Base-by-base conservation (phyloP, 2,329 filamentous ascomycete species). In the Aspergillus intermedius region DNA sequence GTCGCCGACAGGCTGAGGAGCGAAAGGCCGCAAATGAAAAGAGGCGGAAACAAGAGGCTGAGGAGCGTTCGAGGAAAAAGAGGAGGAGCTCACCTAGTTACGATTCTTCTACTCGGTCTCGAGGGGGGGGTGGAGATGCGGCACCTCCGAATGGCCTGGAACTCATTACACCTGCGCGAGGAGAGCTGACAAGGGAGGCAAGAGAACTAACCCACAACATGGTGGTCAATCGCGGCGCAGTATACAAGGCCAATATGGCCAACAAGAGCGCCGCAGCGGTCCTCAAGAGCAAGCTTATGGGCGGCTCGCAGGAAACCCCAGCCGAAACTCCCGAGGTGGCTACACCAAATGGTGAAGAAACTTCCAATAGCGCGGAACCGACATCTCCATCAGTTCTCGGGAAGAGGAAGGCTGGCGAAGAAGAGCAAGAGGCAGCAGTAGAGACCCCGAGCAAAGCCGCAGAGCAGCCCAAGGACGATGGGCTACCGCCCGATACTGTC, bases 181-280 rank as follows among this genome's bases (percentile, higher is more conserved):
- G 74, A 47, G 54, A 80, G 67, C 55, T 82, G 75, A 62, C 80
- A 23, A 76, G 74, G 53, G 79, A 79, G 60, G 74, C 80, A 2
- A 75, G 77, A 46, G 74, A 78, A 25, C 74, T 95, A 52, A 95
- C 90, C 6, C 88, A 96, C 64, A 90, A 91, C 56, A 88, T 94
- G 80, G 81, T 95, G 6, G 83, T 93, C 52, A 91, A 91, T 62
- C 81, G 86, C 50, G 80, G 78, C 22, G 74, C 77, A 22, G 73
- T 81, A 30, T 77, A 81, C 49, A 83, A 84, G 60, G 82, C 87
- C 25, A 91, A 89, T 54, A 74, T 82, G 47, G 88, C 90, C 47
- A 98, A 98, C 73, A 95, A 95, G 71, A 96, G 89, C 61, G 93
- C 93, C 21, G 93, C 93, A 28, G 91, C 88, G 52, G 86, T 86